Base-by-base conservation (phyloP, 2,329 filamentous ascomycete species). In the Trichoderma pleuroti region DNA sequence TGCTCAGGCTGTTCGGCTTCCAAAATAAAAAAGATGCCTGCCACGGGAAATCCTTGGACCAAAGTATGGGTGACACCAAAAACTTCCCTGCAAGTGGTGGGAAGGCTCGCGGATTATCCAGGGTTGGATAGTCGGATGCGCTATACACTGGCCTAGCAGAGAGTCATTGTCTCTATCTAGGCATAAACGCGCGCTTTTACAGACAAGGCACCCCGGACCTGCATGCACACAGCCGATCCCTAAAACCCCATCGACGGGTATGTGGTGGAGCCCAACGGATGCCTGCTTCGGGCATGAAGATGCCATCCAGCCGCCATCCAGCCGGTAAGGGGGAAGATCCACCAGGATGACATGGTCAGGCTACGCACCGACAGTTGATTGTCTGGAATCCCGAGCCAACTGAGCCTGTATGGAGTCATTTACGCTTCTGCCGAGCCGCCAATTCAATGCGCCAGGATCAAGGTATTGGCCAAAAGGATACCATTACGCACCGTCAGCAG, bases 281-380 rank as follows among this genome's bases (percentile, higher is more conserved):
- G 57, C 57, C 30, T 68, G 70, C 56, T 46, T 71, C 64, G 68
- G 68, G 68, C 68, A 70, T 60, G 62, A 70, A 70, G 61, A 66
- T 56, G 59, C 54, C 39, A 56, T 46, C 54, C 65, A 59, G 54
- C 65, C 65, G 59, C 54, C 39, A 54, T 46, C 56, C 65, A 59
- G 56, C 65, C 21, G 56, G 65, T 68, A 60, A 68, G 42, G 65
- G 65, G 56, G 65, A 61, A 68, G 39, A 60, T 61, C 65, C 65
- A 76, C 76, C 67, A 56, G 18, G 54, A 72, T 62, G 34, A 70
- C 73, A 74, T 70, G 72, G 65, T 74, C 72, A 72, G 70, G 70
- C 73, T 70, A 72, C 54, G 60, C 68, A 57, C 61, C 63, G 67
- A 63, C 59, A 63, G 46, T 54, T 63, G 46, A 68, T 52, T 28